Base-by-base conservation (phyloP, 106 monocot species). In the Dendrobium nobile region DNA sequence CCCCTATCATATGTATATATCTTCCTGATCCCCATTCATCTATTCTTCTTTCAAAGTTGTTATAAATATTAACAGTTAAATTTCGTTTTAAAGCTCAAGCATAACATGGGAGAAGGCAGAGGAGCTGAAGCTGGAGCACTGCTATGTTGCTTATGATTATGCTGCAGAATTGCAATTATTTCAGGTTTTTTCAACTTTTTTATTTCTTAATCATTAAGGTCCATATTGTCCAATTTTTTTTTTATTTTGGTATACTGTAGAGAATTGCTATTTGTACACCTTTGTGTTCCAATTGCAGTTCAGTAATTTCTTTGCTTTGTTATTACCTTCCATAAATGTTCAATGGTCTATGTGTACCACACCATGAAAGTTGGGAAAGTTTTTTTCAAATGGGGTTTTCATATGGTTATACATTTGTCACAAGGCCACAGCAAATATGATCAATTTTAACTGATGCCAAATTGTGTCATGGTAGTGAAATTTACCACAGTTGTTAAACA, bases 61-160 rank as follows among this genome's bases (percentile, higher is more conserved):
- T 28, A 22, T 27, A 70, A 31, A 48, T 68, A 54, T 76, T 65
- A 37, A 64, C n/a, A 72, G 42, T 31, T 75, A 41, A 41, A 24
- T 70, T 87, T 9, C 22, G 41, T 48, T 80, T 79, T 9, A 47
- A 75, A 98, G 97, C 84, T 59, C 91, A 77, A 94, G 85, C 82
- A 94, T 98, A 64, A 92, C 94, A 37, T 91, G 87, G 92, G 97
- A 98, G 65, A 98, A 98, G 59, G 88, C 92, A 6, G 97, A 98
- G 80, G 94, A 95, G 45, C 83, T 98, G 77, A 95, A 98, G 86
- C 85, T 80, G 73, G 98, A 98, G 54, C 94, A 98, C 65, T 95
- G 98, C 81, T 95, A 98, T 72, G 81, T 95, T 54, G 92, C 91
- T 79, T 77, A 43, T 41, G 92, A 98, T 86, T 98, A 95, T 83